These are phyloP conservation scores for Kodamaea lidongshanica DNA, from an alignment of 805 yeast genomes.

Conservation along the genomic window DNA sequence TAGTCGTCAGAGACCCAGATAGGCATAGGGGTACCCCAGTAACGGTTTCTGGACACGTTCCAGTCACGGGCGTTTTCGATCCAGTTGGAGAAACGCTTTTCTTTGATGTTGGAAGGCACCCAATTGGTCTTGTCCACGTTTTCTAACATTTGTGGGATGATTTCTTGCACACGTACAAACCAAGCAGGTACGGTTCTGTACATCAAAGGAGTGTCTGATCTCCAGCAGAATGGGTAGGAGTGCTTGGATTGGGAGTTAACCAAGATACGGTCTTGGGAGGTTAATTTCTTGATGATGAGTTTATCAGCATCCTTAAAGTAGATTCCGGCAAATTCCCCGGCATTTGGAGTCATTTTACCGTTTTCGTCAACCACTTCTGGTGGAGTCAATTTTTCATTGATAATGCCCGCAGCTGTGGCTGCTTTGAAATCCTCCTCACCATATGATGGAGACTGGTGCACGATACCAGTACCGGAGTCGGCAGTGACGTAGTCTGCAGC, in stretches of 20 bases:
- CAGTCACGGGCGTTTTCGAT: conserved; percentile 98
- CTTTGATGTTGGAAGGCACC: conserved; percentile 90
- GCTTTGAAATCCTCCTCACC: conserved; percentile 98
- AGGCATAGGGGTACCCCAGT: conserved; percentile 99
- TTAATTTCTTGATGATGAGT: conserved; percentile 76
- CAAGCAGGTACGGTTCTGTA: conserved; percentile 98
- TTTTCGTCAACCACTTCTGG: conserved; percentile 95
- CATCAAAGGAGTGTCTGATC: conserved; percentile 96
- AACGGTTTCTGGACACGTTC: conserved; percentile 97
- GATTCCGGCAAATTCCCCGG: conserved; percentile 67
- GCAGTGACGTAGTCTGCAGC: conserved; percentile 78
- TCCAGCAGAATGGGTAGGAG: conserved; percentile 99
- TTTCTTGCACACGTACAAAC: conserved; percentile 87
- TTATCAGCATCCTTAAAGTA: conserved; percentile 97
- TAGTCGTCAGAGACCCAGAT: conserved; percentile 94
- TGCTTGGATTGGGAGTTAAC: conserved; percentile 81
- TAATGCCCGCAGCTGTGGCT: conserved; percentile 69
- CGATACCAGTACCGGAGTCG: conserved; percentile 98
- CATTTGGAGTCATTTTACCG: conserved; percentile 87
- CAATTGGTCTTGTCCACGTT: conserved; percentile 84
- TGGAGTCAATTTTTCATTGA: conserved; percentile 59
- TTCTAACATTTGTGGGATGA: conserved; percentile 82
- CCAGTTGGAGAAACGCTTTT: conserved; percentile 96
- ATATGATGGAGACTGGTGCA: conserved; percentile 96
- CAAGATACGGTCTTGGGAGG: conserved; percentile 69